Evolutionary conservation across 1,284 basidiomycete genomes (phyloP), one percentile per base, ranked within the genome.

Genomic region (Flammula alnicola): DNA sequence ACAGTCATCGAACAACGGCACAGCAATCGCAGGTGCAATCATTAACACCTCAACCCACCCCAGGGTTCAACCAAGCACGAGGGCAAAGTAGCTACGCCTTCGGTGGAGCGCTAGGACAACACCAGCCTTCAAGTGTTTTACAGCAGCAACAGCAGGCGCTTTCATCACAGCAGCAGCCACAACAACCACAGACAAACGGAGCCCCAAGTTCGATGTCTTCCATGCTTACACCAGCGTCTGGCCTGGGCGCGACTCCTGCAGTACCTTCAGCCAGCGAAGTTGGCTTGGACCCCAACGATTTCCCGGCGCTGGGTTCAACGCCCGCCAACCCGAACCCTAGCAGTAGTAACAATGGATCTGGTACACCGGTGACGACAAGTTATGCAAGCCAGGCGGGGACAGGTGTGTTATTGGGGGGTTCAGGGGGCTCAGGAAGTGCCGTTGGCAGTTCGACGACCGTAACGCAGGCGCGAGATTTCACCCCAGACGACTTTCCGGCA

Each of bases 221-320:
- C 23, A 80, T 84, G 63, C 68, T 84, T 49, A 65, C 73, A 51
- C 81, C 80, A 59, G 77, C 78, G 19, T 66, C 75, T 20, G 69
- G 68, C 47, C 71, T 79, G n/a, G 71, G 72, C 37, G 76, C 68
- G 36, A 76, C 80, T 25, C 79, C 81, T 30, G 81, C 82, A 31
- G 78, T 75, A 47, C 82, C 83, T 43, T 83, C 84, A n/a, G 71
- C 81, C 25, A 83, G 78, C 61, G 88, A 90, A 61, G 81, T 85
- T 49, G 86, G 83, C n/a, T 80, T 92, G 44, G 90, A 92, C 74
- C 88, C 83, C 27, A 92, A 87, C 63, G 90, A 93, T 68, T 93
- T 93, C 61, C 90, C 90, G 9, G 90, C 88, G 20, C 78, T 93
- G 9, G 88, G 89, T 36, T 84, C 88, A 39, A 70, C 77, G 44